Percentiles rank a stretch among this genome's conserved stretches.
phyloP scores from a whole-genome alignment of 768 basidiomycete genomes.

The Boletus pseudopeckii region DNA sequence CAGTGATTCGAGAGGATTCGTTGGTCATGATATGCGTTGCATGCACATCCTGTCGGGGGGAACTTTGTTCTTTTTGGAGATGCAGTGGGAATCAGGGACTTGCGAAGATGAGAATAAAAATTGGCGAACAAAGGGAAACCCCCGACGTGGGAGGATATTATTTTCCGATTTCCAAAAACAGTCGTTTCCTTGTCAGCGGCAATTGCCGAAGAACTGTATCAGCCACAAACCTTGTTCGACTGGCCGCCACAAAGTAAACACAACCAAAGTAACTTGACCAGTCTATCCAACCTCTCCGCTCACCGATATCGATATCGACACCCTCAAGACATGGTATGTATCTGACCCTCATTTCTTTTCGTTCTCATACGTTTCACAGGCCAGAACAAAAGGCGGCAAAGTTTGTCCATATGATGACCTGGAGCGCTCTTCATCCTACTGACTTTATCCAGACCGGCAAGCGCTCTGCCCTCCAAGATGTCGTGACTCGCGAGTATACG shows the following conservation, averaged over 20 bases:
- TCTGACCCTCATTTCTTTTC: neutral
- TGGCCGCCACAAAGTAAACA: conserved; percentile 35
- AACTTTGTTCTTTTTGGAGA: neutral
- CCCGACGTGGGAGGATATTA: too few species aligned
- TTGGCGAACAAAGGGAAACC: neutral
- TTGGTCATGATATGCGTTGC: too few species aligned
- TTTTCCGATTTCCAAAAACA: neutral
- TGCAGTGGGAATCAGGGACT: neutral
- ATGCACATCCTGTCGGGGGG: neutral
- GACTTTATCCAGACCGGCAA: conserved; percentile 58
- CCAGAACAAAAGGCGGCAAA: conserved; percentile 37
- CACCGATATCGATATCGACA: conserved; percentile 58
- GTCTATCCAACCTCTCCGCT: conserved; percentile 32
- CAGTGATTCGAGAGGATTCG: neutral
- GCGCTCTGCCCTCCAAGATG: conserved; percentile 96
- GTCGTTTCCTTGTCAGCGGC: too few species aligned
- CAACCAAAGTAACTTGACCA: conserved; percentile 22
- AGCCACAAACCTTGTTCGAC: conserved; percentile 61
- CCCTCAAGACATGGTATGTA: conserved; percentile 69
- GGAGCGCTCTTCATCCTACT: neutral
- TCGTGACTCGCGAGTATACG: conserved; percentile 98
- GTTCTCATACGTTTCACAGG: conserved; percentile 32
- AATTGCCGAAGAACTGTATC: conserved; percentile 37
- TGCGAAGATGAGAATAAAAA: too few species aligned
- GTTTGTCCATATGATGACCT: conserved; percentile 29